Evolutionary conservation across 768 basidiomycete species (phyloP).

Genomic region (Mycena alexandri): DNA sequence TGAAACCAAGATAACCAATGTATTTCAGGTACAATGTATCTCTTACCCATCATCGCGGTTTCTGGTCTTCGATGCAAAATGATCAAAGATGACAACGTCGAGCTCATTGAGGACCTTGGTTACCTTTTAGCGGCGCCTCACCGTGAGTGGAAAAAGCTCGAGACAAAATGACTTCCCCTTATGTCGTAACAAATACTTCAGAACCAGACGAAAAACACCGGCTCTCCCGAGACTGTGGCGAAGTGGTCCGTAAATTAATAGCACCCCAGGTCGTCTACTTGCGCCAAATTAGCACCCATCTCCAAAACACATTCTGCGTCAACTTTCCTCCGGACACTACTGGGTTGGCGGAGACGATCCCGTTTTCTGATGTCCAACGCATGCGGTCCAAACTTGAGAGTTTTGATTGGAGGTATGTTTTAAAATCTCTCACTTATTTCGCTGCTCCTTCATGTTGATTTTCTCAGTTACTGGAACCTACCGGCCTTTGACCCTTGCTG

Average conservation of each 20-base stretch:
- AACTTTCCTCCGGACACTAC: neutral
- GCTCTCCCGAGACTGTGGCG: constrained; percentile 5
- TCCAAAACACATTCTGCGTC: neutral
- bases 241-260: neutral
- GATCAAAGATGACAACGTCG: neutral
- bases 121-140: no score
- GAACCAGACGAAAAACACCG: neutral
- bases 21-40: constrained; percentile 10
- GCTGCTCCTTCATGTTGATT: neutral
- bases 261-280: constrained; percentile 4
- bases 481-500: neutral
- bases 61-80: neutral
- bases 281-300: neutral
- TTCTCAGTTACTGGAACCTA: neutral
- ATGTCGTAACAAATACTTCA: neutral
- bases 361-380: neutral
- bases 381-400: neutral
- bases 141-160: no score
- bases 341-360: neutral
- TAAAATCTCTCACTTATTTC: neutral
- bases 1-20: no score
- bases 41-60: constrained; percentile 2
- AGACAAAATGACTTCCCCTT: no score
- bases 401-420: neutral
- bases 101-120: neutral